phyloP scores from a whole-genome alignment of 768 basidiomycete genomes.

The Suillus subluteus region DNA sequence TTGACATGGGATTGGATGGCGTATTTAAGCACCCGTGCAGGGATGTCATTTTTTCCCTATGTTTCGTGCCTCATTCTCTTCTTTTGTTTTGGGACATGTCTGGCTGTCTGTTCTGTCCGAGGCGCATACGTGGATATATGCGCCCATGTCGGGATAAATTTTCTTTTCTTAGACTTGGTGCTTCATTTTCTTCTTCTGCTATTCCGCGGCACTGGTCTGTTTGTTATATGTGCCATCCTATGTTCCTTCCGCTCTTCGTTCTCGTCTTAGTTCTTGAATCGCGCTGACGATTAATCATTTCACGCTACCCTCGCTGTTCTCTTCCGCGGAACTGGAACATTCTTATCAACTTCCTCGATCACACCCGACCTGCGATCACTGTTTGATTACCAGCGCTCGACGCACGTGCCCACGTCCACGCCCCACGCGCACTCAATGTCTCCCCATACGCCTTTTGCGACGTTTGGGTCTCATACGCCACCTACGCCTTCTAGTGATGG shows the following conservation, averaged over 20 bases:
- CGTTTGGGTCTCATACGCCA: slow-evolving; percentile 20
- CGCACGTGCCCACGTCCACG: slow-evolving; percentile 3
- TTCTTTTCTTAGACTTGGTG: background rate
- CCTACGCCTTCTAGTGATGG: slow-evolving; percentile 31
- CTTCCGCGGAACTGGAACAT: background rate
- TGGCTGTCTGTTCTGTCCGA: background rate
- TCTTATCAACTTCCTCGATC: background rate
- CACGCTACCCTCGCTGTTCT: background rate
- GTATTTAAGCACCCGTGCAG: background rate
- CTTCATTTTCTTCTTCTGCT: background rate
- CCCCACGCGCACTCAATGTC: slow-evolving; percentile 19
- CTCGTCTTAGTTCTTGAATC: background rate
- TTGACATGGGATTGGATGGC: background rate
- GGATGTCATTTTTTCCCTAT: background rate
- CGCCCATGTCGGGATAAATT: background rate
- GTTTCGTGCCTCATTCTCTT: background rate
- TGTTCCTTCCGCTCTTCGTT: background rate
- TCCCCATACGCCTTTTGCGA: slow-evolving; percentile 24
- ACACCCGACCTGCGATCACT: background rate
- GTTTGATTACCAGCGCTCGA: slow-evolving; percentile 19
- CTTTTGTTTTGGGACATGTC: background rate
- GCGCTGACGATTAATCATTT: background rate
- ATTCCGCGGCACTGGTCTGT: background rate
- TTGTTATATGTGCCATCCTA: background rate
- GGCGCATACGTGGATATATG: background rate